These are phyloP conservation scores for Neurospora sp. DNA, from an alignment of 495 filamentous ascomycete genomes.

Conservation along the genomic window DNA sequence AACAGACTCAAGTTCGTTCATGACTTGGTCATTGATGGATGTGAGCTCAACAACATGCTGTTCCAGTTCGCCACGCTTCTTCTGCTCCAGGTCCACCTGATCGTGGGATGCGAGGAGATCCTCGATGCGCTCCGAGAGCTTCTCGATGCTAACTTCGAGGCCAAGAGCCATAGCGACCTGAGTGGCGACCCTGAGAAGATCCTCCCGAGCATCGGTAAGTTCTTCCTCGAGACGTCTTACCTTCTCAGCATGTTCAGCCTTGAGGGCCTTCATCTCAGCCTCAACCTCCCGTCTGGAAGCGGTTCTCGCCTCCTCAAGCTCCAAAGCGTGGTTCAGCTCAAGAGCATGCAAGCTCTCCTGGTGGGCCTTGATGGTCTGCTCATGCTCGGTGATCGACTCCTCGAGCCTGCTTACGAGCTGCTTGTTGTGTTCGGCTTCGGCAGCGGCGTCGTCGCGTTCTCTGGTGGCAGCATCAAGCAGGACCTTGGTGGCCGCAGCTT, in stretches of 20 bases:
- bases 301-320: slow-evolving; percentile 40
- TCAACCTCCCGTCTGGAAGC: slow-evolving; percentile 32
- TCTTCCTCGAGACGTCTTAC: slow-evolving; percentile 57
- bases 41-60: slow-evolving; percentile 38
- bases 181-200: slow-evolving; percentile 52
- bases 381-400: slow-evolving; percentile 44
- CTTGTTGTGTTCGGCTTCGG: slow-evolving; percentile 41
- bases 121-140: slow-evolving; percentile 43
- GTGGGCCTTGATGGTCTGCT: slow-evolving; percentile 38
- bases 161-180: slow-evolving; percentile 45
- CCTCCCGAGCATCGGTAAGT: slow-evolving; percentile 57
- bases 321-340: slow-evolving; percentile 32
- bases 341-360: slow-evolving; percentile 38
- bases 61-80: slow-evolving; percentile 44
- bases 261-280: slow-evolving; percentile 32
- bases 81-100: slow-evolving; percentile 42
- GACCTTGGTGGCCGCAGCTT: slow-evolving; percentile 48
- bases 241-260: slow-evolving; percentile 47
- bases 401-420: slow-evolving; percentile 48
- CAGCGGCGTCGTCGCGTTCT: slow-evolving; percentile 33
- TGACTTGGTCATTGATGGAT: slow-evolving; percentile 43
- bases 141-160: slow-evolving; percentile 44
- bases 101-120: slow-evolving; percentile 41
- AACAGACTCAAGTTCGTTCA: slow-evolving; percentile 44
- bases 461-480: slow-evolving; percentile 44